These are phyloP conservation scores for Lophium mytilinum DNA, from an alignment of 495 filamentous ascomycete species.

Conservation along the genomic window DNA sequence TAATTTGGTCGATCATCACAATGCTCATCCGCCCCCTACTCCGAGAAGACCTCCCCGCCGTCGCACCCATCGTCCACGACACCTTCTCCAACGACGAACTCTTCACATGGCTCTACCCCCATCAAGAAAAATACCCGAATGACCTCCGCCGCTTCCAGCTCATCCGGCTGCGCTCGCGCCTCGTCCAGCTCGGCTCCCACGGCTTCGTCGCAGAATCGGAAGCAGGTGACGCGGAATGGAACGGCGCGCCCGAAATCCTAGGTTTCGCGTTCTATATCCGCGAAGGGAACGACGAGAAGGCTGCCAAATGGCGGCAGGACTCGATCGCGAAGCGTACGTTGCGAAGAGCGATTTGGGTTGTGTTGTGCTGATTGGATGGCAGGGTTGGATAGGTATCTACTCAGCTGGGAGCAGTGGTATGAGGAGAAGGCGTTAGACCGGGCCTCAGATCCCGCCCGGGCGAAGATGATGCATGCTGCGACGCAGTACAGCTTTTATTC, in stretches of 20 bases:
- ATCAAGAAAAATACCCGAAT: slow-evolving; percentile 10
- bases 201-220: slow-evolving; percentile 16
- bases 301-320: slow-evolving; percentile 3
- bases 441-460: not conserved
- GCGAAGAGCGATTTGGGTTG: not conserved
- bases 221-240: slow-evolving; percentile 10
- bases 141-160: slow-evolving; percentile 14
- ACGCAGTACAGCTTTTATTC: not conserved
- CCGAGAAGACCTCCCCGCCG: not conserved
- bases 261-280: slow-evolving; percentile 13
- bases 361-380: not conserved
- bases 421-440: slow-evolving; percentile 8
- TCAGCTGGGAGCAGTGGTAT: slow-evolving; percentile 18
- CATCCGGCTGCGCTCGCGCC: slow-evolving; percentile 10
- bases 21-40: not conserved
- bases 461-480: not conserved
- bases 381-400: slow-evolving; percentile 16
- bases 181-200: slow-evolving; percentile 8
- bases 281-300: slow-evolving; percentile 3
- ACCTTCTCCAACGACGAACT: slow-evolving; percentile 5
- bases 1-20: no score
- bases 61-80: not conserved
- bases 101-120: slow-evolving; percentile 8
- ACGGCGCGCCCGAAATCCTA: slow-evolving; percentile 6
- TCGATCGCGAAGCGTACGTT: slow-evolving; percentile 4